Conservation (phyloP, 2,329 filamentous ascomycete genomes). For the Xylariales sp. region DNA sequence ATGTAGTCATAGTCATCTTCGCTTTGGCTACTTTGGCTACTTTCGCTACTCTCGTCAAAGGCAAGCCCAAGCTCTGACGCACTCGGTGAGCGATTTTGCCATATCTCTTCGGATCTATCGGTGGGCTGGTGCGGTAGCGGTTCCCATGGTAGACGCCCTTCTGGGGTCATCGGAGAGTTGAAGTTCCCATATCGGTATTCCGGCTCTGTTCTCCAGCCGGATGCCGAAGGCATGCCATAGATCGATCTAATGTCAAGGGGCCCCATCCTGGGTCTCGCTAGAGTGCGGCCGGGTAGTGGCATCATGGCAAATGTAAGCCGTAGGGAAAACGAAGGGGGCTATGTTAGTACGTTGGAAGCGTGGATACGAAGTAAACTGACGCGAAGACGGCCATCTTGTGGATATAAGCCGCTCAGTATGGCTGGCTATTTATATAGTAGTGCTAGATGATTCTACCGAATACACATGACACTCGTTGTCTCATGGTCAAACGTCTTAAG, state of each 20-base stretch:
- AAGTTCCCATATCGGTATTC: neutral
- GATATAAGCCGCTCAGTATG: neutral
- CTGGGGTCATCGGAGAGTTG: neutral
- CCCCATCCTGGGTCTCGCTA: neutral
- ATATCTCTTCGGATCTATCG: neutral
- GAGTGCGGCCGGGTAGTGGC: neutral
- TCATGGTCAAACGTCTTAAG: neutral
- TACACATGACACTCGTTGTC: conserved; percentile 6
- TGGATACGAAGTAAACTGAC: neutral
- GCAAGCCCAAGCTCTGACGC: neutral
- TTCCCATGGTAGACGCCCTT: neutral
- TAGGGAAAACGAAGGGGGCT: neutral
- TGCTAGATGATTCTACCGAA: neutral
- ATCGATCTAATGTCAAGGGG: neutral
- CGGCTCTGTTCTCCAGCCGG: neutral
- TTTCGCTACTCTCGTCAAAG: neutral
- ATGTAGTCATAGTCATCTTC: neutral
- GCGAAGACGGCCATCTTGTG: neutral
- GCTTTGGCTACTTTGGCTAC: neutral
- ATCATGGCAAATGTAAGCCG: neutral
- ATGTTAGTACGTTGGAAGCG: too few species aligned
- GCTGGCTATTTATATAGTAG: neutral
- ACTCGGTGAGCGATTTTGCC: neutral
- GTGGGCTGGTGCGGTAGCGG: neutral
- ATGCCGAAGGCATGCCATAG: neutral